These are phyloP conservation scores for Fusarium continuum DNA, from an alignment of 2,329 filamentous ascomycete genomes.

Conservation along the genomic window DNA sequence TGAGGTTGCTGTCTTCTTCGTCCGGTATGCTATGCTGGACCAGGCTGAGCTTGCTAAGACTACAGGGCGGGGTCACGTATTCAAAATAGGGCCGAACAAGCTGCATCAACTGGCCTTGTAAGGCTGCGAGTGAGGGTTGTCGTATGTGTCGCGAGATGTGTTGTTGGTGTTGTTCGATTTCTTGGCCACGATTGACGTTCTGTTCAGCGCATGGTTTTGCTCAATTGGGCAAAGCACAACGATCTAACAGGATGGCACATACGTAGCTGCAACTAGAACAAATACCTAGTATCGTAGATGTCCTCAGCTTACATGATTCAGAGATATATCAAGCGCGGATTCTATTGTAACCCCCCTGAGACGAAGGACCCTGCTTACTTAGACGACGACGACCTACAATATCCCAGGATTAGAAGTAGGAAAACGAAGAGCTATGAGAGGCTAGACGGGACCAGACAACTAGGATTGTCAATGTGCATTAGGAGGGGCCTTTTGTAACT, in stretches of 20 bases:
- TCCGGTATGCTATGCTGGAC: slow-evolving; percentile 10
- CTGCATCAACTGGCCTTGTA: slow-evolving; percentile 4
- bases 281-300: neutral
- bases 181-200: neutral
- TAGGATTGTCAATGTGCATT: slow-evolving; percentile 4
- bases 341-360: slow-evolving; percentile 17
- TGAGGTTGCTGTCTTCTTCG: slow-evolving; percentile 11
- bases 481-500: slow-evolving; percentile 15
- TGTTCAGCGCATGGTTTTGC: neutral
- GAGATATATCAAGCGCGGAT: slow-evolving; percentile 19
- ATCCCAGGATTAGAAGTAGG: slow-evolving; percentile 8
- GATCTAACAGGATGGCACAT: neutral
- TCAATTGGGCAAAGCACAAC: neutral
- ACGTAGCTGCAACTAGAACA: neutral
- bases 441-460: neutral
- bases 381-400: slow-evolving; percentile 19
- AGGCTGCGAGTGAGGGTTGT: slow-evolving; percentile 18
- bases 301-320: slow-evolving; percentile 3
- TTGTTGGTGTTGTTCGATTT: slow-evolving; percentile 3
- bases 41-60: slow-evolving; percentile 10
- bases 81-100: slow-evolving; percentile 27
- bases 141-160: neutral
- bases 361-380: slow-evolving; percentile 17
- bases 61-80: slow-evolving; percentile 5
- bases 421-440: neutral